A percentile compares a stretch with the other conserved stretches of the same genome.
These are phyloP conservation scores for Aspergillus ibericus DNA, from an alignment of 2,329 filamentous ascomycete genomes.

Conservation along the genomic window DNA sequence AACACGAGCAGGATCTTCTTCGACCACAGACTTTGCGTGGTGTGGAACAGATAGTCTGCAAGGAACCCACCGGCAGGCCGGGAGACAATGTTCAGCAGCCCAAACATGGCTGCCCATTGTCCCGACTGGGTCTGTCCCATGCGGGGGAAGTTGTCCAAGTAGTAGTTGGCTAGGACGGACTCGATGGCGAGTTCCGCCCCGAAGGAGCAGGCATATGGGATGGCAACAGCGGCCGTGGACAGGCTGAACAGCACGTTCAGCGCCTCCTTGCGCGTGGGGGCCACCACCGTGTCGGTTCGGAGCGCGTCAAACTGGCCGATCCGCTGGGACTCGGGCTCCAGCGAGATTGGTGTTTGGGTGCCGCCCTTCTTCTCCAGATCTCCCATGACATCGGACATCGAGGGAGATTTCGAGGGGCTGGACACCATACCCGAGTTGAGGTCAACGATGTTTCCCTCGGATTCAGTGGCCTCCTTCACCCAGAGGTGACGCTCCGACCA, in stretches of 20 bases:
- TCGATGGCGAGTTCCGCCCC: conserved; percentile 63
- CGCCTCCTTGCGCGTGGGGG: conserved; percentile 62
- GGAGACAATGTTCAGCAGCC: conserved; percentile 52
- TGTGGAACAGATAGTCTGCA: conserved; percentile 57
- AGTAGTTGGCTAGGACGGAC: conserved; percentile 61
- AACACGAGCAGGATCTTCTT: conserved; percentile 65
- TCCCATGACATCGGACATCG: conserved; percentile 22
- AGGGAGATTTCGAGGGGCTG: conserved; percentile 26
- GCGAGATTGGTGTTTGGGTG: conserved; percentile 22
- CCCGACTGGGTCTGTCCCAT: conserved; percentile 58
- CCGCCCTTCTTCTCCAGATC: conserved; percentile 37
- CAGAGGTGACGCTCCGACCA: conserved; percentile 72
- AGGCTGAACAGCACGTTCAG: conserved; percentile 63
- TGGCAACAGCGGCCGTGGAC: conserved; percentile 54
- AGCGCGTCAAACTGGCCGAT: conserved; percentile 52
- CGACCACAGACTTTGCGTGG: conserved; percentile 55
- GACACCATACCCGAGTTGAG: conserved; percentile 26
- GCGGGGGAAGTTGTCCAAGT: conserved; percentile 55
- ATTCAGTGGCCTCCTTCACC: conserved; percentile 45
- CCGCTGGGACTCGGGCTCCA: conserved; percentile 44
- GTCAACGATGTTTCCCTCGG: conserved; percentile 33
- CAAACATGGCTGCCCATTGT: conserved; percentile 58
- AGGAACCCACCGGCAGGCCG: conserved; percentile 53
- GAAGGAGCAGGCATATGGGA: conserved; percentile 62
- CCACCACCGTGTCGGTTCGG: conserved; percentile 60